A percentile compares a stretch with the other conserved stretches of the same genome.
These are phyloP conservation scores for Eucalyptus cloeziana DNA, from an alignment of 345 rosid species.

Conservation along the genomic window DNA sequence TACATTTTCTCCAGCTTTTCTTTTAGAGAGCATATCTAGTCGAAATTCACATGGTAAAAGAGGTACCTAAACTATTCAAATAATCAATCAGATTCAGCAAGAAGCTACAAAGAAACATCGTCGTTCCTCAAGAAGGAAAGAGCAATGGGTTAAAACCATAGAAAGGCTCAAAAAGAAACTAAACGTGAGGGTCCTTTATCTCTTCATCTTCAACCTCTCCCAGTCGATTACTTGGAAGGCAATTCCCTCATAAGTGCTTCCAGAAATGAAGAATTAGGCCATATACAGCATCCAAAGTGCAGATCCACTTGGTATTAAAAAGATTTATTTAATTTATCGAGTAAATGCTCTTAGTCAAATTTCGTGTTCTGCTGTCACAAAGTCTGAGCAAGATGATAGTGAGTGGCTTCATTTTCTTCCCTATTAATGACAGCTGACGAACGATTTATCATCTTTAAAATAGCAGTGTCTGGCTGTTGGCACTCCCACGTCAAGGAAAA, in stretches of 20 bases:
- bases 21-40: background rate
- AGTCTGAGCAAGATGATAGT: background rate
- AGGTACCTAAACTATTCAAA: background rate
- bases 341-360: fast-evolving
- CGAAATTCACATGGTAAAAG: background rate
- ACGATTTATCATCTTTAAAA: fast-evolving
- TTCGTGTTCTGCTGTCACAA: background rate
- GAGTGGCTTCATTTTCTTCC: background rate
- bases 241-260: background rate
- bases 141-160: background rate
- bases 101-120: background rate
- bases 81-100: background rate
- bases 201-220: background rate
- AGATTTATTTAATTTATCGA: too few relatives aligned
- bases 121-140: background rate
- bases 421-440: background rate
- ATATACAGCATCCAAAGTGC: background rate
- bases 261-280: background rate
- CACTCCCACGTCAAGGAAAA: background rate
- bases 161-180: background rate
- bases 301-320: background rate
- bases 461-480: background rate
- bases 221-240: background rate
- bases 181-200: background rate
- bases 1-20: background rate